Conservation (phyloP, 768 basidiomycete species). For the Psilocybe tampanensis region DNA sequence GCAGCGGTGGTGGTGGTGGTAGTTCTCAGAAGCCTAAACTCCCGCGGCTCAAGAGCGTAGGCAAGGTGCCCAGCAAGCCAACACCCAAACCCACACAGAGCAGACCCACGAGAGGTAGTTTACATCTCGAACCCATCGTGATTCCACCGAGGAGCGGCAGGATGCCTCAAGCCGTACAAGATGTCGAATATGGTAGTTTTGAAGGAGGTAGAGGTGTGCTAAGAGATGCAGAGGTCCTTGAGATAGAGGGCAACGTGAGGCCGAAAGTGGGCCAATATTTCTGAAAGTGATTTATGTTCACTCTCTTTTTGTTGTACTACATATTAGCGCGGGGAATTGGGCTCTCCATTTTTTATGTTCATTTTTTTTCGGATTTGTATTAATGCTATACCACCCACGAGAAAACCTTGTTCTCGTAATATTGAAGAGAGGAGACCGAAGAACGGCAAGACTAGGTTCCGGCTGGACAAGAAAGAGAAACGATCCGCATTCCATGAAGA, state of each 20-base stretch:
- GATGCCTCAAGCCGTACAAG: slow-evolving; percentile 25
- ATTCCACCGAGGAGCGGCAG: slow-evolving; percentile 28
- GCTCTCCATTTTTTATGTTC: not conserved
- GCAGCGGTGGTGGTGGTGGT: slow-evolving; percentile 4
- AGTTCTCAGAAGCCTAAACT: slow-evolving; percentile 11
- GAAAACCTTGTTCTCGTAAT: slow-evolving; percentile 2
- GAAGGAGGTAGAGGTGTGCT: slow-evolving; percentile 22
- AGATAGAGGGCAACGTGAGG: slow-evolving; percentile 25
- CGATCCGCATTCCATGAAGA: slow-evolving; percentile 14
- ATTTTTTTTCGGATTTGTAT: not conserved
- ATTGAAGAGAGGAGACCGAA: not conserved
- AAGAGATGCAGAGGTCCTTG: slow-evolving; percentile 36
- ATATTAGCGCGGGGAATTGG: not conserved
- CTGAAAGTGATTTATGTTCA: slow-evolving; percentile 1
- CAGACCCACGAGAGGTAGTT: slow-evolving; percentile 28
- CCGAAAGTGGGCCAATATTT: slow-evolving; percentile 12
- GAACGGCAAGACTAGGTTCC: not conserved
- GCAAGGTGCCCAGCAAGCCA: slow-evolving; percentile 35
- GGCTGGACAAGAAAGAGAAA: not conserved
- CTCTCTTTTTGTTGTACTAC: slow-evolving; percentile 6
- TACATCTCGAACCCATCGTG: slow-evolving; percentile 35
- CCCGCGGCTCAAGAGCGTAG: slow-evolving; percentile 41
- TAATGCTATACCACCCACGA: slow-evolving; percentile 4
- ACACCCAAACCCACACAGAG: slow-evolving; percentile 34
- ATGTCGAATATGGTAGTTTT: slow-evolving; percentile 22